A percentile compares a stretch with the other conserved stretches of the same genome.
These are phyloP conservation scores for Meyerozyma sp. DNA, from an alignment of 1,139 yeast species.

Conservation along the genomic window DNA sequence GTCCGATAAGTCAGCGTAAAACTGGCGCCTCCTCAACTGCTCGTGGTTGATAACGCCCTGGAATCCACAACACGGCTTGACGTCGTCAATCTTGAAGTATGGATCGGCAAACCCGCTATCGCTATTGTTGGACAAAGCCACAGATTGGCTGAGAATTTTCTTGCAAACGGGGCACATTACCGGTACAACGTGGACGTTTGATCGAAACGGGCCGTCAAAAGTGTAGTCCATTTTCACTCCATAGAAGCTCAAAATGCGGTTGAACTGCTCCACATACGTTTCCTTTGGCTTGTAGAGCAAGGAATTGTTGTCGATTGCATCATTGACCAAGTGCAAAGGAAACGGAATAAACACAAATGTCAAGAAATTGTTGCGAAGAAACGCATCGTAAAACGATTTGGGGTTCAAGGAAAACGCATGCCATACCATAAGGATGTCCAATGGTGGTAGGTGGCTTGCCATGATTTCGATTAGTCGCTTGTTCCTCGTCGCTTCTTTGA, in stretches of 20 bases:
- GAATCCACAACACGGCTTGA: constrained; percentile 4
- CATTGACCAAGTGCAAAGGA: constrained; percentile 19
- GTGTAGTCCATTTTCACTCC: constrained; percentile 1
- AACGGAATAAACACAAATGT: constrained; percentile 20
- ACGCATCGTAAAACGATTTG: constrained; percentile 22
- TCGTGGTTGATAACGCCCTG: constrained; percentile 12
- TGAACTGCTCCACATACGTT: not conserved
- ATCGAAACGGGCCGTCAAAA: constrained; percentile 1
- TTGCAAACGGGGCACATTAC: constrained; percentile 17
- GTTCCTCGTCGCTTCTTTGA: constrained; percentile 2
- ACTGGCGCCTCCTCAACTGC: constrained; percentile 15
- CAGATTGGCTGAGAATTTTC: constrained; percentile 5
- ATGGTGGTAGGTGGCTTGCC: constrained; percentile 20
- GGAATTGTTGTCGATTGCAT: constrained; percentile 16
- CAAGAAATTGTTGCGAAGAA: constrained; percentile 17
- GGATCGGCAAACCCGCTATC: constrained; percentile 20
- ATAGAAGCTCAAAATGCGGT: not conserved
- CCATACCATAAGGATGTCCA: constrained; percentile 39
- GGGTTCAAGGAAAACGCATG: constrained; percentile 29
- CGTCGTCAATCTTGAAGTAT: constrained; percentile 7
- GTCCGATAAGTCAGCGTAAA: constrained; percentile 16
- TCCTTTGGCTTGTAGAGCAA: constrained; percentile 13
- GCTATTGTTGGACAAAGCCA: constrained; percentile 12
- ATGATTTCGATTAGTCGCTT: constrained; percentile 2
- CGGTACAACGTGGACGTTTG: constrained; percentile 1